phyloP scores from a whole-genome alignment of 495 filamentous ascomycete species.

The Lophium mytilinum region DNA sequence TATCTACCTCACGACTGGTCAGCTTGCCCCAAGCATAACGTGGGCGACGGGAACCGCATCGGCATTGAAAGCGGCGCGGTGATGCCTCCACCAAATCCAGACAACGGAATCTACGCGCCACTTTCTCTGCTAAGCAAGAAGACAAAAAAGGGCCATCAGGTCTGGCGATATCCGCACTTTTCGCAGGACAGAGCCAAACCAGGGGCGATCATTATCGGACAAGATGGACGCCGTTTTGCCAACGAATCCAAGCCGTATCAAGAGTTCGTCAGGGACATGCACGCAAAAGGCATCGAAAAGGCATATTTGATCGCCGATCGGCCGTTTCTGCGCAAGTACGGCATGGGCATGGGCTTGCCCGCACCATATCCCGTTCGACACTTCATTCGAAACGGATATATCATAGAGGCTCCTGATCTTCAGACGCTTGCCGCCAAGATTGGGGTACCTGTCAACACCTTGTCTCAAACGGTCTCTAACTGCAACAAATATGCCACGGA shows the following conservation, averaged over 20 bases:
- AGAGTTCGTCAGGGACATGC: constrained; percentile 10
- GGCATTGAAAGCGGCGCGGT: background rate
- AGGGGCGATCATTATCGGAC: constrained; percentile 26
- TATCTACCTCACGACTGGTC: background rate
- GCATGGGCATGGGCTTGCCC: background rate
- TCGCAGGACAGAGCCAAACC: constrained; percentile 20
- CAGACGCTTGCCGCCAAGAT: constrained; percentile 38
- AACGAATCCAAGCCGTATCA: constrained; percentile 27
- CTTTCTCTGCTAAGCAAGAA: background rate
- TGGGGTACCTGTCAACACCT: background rate
- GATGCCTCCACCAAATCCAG: background rate
- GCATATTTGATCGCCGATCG: background rate
- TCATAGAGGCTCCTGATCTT: constrained; percentile 35
- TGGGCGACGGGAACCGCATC: background rate
- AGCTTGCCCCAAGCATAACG: background rate
- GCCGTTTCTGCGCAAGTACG: background rate
- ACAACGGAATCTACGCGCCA: background rate
- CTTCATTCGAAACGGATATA: background rate
- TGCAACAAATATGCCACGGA: constrained; percentile 25
- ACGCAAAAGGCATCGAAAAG: background rate
- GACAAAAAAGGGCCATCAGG: too few species aligned
- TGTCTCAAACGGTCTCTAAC: constrained; percentile 13
- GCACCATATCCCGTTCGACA: background rate
- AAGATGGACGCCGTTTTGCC: constrained; percentile 20
- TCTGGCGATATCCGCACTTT: background rate